These are phyloP conservation scores for Ascochyta pisi DNA, from an alignment of 2,329 filamentous ascomycete genomes.

Conservation along the genomic window DNA sequence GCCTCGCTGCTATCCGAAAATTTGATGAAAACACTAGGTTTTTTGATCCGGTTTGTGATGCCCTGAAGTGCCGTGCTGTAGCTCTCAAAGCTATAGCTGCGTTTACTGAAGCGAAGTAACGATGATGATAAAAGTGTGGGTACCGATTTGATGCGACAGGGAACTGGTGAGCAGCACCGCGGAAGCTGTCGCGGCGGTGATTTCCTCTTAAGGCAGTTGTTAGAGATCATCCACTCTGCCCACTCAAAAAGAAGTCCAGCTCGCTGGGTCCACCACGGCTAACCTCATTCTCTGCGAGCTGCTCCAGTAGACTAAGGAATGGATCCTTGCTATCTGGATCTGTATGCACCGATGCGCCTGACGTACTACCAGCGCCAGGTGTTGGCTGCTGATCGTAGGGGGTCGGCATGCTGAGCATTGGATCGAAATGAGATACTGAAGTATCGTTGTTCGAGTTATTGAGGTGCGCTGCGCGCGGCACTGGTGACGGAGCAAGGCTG, in stretches of 20 bases:
- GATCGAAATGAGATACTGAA: slow-evolving; percentile 37
- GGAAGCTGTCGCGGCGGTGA: slow-evolving; percentile 8
- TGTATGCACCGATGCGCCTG: slow-evolving; percentile 49
- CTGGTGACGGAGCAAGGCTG: slow-evolving; percentile 42
- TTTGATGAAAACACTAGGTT: slow-evolving; percentile 1
- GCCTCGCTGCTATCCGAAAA: slow-evolving; percentile 13
- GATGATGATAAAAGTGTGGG: neutral
- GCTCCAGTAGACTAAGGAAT: slow-evolving; percentile 79
- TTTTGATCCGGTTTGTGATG: slow-evolving; percentile 5
- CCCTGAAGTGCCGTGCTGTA: neutral
- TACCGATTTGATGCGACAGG: slow-evolving; percentile 4
- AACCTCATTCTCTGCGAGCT: slow-evolving; percentile 82
- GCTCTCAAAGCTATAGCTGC: slow-evolving; percentile 14
- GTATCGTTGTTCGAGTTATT: slow-evolving; percentile 28
- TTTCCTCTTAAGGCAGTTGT: slow-evolving; percentile 13
- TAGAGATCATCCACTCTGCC: slow-evolving; percentile 34
- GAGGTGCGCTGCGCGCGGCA: slow-evolving; percentile 27
- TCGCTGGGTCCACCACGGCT: slow-evolving; percentile 72
- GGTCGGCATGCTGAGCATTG: slow-evolving; percentile 52
- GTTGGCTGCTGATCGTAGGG: slow-evolving; percentile 54
- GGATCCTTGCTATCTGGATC: slow-evolving; percentile 73
- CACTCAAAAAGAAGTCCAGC: slow-evolving; percentile 75
- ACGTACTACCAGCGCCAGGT: slow-evolving; percentile 53
- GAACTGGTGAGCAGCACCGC: slow-evolving; percentile 4
- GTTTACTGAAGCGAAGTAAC: slow-evolving; percentile 14